Percentiles rank a stretch among this genome's conserved stretches.
Conservation (phyloP, 768 basidiomycete species). For the Naganishia friedmannii region DNA sequence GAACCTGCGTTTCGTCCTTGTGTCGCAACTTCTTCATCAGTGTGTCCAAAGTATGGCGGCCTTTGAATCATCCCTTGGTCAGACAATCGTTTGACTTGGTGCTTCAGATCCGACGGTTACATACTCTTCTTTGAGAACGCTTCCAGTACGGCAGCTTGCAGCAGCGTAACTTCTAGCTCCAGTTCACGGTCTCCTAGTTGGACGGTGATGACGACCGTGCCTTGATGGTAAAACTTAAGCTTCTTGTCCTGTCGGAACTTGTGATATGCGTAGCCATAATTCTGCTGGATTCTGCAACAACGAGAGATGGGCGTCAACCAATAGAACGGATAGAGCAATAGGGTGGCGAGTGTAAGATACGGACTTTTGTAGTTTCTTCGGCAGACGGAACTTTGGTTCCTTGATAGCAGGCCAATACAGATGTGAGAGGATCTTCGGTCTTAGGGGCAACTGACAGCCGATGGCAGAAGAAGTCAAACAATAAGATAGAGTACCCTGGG, state of each 20-base stretch:
- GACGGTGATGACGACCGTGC: conserved; percentile 74
- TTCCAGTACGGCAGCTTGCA: conserved; percentile 89
- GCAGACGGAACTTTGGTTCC: conserved; percentile 62
- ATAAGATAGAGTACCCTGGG: neutral
- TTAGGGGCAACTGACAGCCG: conserved; percentile 64
- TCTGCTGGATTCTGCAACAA: conserved; percentile 63
- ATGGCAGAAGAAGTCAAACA: neutral
- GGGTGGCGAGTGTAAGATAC: conserved; percentile 41
- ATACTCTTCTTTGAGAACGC: conserved; percentile 71
- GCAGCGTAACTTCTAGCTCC: conserved; percentile 71
- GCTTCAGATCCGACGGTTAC: conserved; percentile 13
- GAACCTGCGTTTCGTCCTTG: conserved; percentile 26
- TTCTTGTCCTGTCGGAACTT: conserved; percentile 88
- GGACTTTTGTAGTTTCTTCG: conserved; percentile 77
- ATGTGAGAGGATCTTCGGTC: conserved; percentile 85
- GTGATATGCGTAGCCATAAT: conserved; percentile 73
- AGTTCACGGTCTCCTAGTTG: conserved; percentile 77
- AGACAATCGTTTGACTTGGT: neutral
- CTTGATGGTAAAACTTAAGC: conserved; percentile 84
- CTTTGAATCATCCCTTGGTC: conserved; percentile 13
- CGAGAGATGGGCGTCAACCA: neutral
- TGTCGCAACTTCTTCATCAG: conserved; percentile 2
- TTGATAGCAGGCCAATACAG: conserved; percentile 92
- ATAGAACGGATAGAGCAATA: neutral
- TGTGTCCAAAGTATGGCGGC: conserved; percentile 5